These are phyloP conservation scores for Ophiostoma quercus DNA, from an alignment of 2,329 filamentous ascomycete genomes.

Conservation along the genomic window DNA sequence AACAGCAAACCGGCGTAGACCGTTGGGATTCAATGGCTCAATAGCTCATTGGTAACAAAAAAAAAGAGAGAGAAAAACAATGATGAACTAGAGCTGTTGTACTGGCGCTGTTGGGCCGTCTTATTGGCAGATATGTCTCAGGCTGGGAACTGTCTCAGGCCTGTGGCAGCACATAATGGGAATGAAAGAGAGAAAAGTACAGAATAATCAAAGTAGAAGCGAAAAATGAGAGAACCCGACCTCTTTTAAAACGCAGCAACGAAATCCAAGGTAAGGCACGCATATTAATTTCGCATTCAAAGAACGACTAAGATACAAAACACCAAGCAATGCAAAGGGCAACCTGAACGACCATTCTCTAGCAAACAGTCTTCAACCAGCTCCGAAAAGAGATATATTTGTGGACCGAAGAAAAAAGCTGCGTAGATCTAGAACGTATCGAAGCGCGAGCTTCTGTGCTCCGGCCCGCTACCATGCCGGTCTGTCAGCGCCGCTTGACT, in stretches of 20 bases:
- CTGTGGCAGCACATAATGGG: background rate
- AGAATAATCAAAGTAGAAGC: background rate
- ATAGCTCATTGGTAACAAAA: no score
- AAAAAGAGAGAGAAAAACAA: no score
- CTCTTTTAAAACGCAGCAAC: background rate
- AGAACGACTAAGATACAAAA: background rate
- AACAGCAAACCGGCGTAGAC: background rate
- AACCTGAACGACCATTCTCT: background rate
- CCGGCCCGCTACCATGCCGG: conserved; percentile 18
- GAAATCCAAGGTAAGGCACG: background rate
- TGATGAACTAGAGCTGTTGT: no score
- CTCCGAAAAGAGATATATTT: background rate
- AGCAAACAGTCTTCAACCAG: background rate
- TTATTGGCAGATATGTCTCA: background rate
- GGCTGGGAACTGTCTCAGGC: no score
- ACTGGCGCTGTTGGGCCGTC: background rate
- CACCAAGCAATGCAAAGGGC: background rate
- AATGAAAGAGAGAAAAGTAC: background rate
- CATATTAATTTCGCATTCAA: no score
- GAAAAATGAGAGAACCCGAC: background rate
- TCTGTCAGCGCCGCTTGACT: conserved; percentile 5
- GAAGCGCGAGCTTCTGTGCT: background rate
- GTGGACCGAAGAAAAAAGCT: background rate
- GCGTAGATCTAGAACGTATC: conserved; percentile 12
- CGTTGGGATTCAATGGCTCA: background rate